Base-by-base conservation (phyloP, 2,329 filamentous ascomycete species). In the Talaromyces sp. region DNA sequence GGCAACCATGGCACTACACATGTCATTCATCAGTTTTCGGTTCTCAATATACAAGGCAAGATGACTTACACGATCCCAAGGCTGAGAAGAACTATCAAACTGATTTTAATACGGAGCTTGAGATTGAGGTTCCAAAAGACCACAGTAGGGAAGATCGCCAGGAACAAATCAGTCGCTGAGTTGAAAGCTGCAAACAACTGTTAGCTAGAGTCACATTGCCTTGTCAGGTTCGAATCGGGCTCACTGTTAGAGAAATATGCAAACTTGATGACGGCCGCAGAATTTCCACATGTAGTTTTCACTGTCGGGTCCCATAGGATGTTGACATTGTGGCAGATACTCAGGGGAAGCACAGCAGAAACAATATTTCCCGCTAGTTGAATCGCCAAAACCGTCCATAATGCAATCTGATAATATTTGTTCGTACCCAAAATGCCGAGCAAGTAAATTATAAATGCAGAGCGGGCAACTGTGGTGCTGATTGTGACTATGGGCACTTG, bases 101-200 rank as follows among this genome's bases (percentile, higher is more conserved):
- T 55, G 46, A 67, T 51, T 35, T 69, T 69, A 55, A 69, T 63
- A 16, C 63, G 54, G 4, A 64, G 42, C 37, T 66, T 66, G 19
- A 69, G 48, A 37, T 68, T 68, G 4, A 69, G 53, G 20, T 61
- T 67, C 66, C 66, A 69, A 45, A 69, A 68, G 2, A 69, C 52
- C 3, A 63, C 29, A 0, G 65, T 66, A 1, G 66, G 66, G 20
- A 69, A 68, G 2, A 68, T 52, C 4, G 66, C 66, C 8, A 69
- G 51, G 47, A 68, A 68, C 11, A 69, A 27, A 42, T 69, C 66
- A 5, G 60, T 61, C 10, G 64, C 63, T 2, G 65, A 63, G 40
- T 69, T 69, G 47, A 67, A 61, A 4, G 60, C 64, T 66, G 24
- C 13, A 6, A 17, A 3, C 4, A 19, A 27, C 8, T 32, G 43